Evolutionary conservation across 2,329 filamentous ascomycete genomes (phyloP).

Genomic region (Alternaria hordeiaustralica): DNA sequence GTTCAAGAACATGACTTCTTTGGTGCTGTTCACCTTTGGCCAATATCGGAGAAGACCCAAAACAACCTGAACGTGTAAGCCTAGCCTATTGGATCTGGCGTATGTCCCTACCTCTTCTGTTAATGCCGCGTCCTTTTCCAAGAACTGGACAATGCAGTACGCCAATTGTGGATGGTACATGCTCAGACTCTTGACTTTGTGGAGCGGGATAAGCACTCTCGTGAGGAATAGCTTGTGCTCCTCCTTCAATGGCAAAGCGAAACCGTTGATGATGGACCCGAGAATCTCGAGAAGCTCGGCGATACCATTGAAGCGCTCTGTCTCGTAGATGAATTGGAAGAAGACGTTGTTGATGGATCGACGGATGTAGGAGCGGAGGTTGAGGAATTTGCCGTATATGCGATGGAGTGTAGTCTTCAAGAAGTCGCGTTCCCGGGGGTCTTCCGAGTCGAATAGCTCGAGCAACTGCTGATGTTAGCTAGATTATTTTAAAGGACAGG

Average conservation of each 20-base stretch:
- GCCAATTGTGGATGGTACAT: slow-evolving; percentile 99
- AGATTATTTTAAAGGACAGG: background rate
- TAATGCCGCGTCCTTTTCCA: slow-evolving; percentile 95
- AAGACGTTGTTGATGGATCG: slow-evolving; percentile 99
- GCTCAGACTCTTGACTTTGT: slow-evolving; percentile 98
- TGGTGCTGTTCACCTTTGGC: slow-evolving; percentile 99
- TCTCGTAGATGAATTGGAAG: slow-evolving; percentile 99
- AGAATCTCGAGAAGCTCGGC: slow-evolving; percentile 95
- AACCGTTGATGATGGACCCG: slow-evolving; percentile 98
- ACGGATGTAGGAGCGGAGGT: slow-evolving; percentile 94
- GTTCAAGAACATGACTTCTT: slow-evolving; percentile 99
- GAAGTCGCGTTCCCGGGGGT: slow-evolving; percentile 94
- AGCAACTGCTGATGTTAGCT: slow-evolving; percentile 66
- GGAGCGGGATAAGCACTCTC: slow-evolving; percentile 86
- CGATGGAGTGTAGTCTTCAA: slow-evolving; percentile 96
- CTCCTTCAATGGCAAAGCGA: slow-evolving; percentile 94
- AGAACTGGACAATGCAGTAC: slow-evolving; percentile 98
- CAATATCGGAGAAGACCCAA: slow-evolving; percentile 94
- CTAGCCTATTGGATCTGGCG: slow-evolving; percentile 5
- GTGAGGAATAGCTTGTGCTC: slow-evolving; percentile 99
- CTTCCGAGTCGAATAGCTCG: slow-evolving; percentile 98
- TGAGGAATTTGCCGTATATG: slow-evolving; percentile 99
- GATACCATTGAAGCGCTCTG: slow-evolving; percentile 97
- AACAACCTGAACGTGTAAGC: slow-evolving; percentile 70
- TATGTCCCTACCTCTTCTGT: slow-evolving; percentile 81